Evolutionary conservation across 2,329 filamentous ascomycete genomes (phyloP).

Genomic region (Pyrenochaeta sp.): DNA sequence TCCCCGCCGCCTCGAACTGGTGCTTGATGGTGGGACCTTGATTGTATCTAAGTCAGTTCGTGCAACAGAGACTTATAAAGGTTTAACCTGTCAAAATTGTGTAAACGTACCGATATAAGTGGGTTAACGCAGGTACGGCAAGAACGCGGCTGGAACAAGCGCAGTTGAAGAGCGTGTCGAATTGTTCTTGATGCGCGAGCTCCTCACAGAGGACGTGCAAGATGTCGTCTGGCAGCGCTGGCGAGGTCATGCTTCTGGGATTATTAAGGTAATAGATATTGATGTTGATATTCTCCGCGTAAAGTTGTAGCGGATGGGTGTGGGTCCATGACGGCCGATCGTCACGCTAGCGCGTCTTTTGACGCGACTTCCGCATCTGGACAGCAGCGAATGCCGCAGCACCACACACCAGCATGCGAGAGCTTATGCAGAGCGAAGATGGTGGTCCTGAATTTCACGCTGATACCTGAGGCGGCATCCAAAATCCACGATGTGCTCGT

Average conservation of each 20-base stretch:
- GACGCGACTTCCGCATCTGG: constrained; percentile 25
- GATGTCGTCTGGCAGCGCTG: constrained; percentile 64
- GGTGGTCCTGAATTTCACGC: constrained; percentile 71
- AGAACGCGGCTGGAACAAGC: constrained; percentile 64
- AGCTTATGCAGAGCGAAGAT: constrained; percentile 38
- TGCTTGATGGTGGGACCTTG: constrained; percentile 54
- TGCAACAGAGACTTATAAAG: background rate
- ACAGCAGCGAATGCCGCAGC: constrained; percentile 3
- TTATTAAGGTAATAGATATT: constrained; percentile 7
- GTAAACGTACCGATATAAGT: constrained; percentile 67
- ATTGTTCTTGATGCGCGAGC: constrained; percentile 64
- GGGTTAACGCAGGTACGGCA: constrained; percentile 66
- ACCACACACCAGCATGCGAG: constrained; percentile 18
- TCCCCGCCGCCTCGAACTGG: constrained; percentile 57
- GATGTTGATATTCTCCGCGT: constrained; percentile 17
- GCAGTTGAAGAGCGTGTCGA: constrained; percentile 68
- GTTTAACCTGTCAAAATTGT: background rate
- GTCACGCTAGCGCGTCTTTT: constrained; percentile 30
- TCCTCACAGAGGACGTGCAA: constrained; percentile 69
- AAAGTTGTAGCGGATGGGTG: constrained; percentile 15
- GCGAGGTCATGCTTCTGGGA: constrained; percentile 31
- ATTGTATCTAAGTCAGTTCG: background rate
- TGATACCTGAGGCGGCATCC: constrained; percentile 75
- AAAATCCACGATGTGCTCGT: constrained; percentile 76
- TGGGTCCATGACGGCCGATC: constrained; percentile 3